Evolutionary conservation across 768 basidiomycete species (phyloP).

Genomic region (Wakefieldia striispora): DNA sequence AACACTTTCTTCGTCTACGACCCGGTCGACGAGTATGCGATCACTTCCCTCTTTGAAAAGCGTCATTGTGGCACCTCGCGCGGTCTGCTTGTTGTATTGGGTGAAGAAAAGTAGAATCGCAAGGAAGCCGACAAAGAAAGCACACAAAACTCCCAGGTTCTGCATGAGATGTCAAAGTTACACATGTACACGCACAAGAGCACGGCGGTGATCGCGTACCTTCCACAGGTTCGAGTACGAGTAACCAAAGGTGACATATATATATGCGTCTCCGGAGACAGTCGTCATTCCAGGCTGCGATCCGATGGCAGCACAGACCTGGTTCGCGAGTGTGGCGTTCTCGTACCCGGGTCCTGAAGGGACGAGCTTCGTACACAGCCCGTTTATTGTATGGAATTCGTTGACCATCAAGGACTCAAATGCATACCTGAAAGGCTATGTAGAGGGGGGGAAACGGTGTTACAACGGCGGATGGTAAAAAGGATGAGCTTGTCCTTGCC

Average conservation of each 20-base stretch:
- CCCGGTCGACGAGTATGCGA: not conserved
- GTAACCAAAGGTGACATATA: constrained; percentile 32
- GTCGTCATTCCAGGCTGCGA: constrained; percentile 37
- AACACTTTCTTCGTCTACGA: constrained; percentile 19
- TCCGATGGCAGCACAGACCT: constrained; percentile 44
- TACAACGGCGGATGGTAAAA: too few relatives aligned
- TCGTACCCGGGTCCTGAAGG: constrained; percentile 36
- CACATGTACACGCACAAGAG: too few relatives aligned
- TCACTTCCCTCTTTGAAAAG: constrained; percentile 17
- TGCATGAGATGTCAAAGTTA: constrained; percentile 15
- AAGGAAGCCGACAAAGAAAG: constrained; percentile 41
- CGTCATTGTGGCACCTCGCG: constrained; percentile 32
- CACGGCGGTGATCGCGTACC: constrained; percentile 33
- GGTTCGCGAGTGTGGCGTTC: constrained; percentile 33
- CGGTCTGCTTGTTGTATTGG: constrained; percentile 29
- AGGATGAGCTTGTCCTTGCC: too few relatives aligned
- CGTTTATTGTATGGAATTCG: constrained; percentile 44
- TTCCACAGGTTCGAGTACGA: constrained; percentile 31
- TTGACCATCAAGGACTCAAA: constrained; percentile 40
- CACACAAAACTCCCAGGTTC: constrained; percentile 45
- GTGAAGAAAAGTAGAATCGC: constrained; percentile 35
- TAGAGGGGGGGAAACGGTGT: constrained; percentile 18
- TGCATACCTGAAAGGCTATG: constrained; percentile 33
- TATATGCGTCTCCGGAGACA: constrained; percentile 44
- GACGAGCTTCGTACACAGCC: constrained; percentile 33